Base-by-base conservation (phyloP, 2,329 filamentous ascomycete genomes). In the Dothideomycetidae sp. region DNA sequence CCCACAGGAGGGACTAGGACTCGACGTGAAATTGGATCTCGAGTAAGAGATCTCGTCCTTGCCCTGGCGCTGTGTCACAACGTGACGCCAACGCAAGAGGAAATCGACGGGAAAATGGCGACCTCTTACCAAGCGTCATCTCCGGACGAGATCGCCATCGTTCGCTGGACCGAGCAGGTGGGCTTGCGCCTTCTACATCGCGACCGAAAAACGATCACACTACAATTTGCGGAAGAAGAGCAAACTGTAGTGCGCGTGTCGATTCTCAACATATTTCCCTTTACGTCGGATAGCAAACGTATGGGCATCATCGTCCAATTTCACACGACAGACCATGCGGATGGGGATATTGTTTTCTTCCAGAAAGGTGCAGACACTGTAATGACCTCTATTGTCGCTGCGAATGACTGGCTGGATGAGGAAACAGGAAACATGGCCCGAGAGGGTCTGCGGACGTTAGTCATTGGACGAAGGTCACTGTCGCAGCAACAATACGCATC, bases 401-500 rank as follows among this genome's bases (percentile, higher is more conserved):
- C 86, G 12, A 98, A 96, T 53, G 90, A 98, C 62, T 98, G 90
- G 92, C 74, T 98, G 0, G 90, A 98, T 48, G 90, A 98, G 57
- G 90, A 98, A 58, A 96, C 90, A 0, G 83, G 84, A n/a, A 98
- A 98, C 56, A 98, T 98, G 92, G 92, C 92, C 4, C 77, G 90
- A 33, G 92, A 98, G 65, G 90, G 90, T 28, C 66, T 98, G 34
- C 78, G 90, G 41, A 98, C 90, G 1, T 68, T 98, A 4, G 90
- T 98, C 4, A 81, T 98, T 16, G 92, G 90, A n/a, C 75, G 92
- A 32, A 93, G 90, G 57, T 78, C 75, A 49, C 67, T 98, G 4
- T 88, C 84, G 0, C 50, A 66, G 4, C 71, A 79, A 47, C 80
- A 86, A 49, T 96, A 94, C 53, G 67, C 74, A 29, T 78, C 86